A percentile compares a stretch with the other conserved stretches of the same genome.
These are phyloP conservation scores for Amanita exitialis DNA, from an alignment of 768 basidiomycete species.

Conservation along the genomic window DNA sequence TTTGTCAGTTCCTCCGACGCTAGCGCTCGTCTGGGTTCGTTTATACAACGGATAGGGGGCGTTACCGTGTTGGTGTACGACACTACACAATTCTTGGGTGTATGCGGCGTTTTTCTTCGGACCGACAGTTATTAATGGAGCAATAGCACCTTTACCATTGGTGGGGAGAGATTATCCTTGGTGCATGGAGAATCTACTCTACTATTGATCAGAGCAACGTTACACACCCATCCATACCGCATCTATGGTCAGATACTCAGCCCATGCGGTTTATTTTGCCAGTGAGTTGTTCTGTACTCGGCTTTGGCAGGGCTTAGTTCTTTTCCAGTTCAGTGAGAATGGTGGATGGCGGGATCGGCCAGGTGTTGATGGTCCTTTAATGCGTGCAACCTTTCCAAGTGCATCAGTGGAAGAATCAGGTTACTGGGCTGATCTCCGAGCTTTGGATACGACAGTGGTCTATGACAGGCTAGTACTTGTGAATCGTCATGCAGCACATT, in stretches of 20 bases:
- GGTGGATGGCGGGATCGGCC: slow-evolving; percentile 50
- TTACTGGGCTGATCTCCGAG: slow-evolving; percentile 55
- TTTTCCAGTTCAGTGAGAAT: slow-evolving; percentile 13
- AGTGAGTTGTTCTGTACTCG: slow-evolving; percentile 11
- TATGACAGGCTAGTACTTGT: slow-evolving; percentile 53
- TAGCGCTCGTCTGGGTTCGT: no score
- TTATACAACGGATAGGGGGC: no score
- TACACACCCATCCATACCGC: slow-evolving; percentile 2
- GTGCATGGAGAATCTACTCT: slow-evolving; percentile 29
- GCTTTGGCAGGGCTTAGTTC: no score
- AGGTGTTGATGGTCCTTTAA: slow-evolving; percentile 50
- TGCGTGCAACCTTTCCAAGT: slow-evolving; percentile 55
- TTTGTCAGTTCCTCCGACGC: no score
- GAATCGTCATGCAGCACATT: slow-evolving; percentile 55
- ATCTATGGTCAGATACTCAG: not conserved
- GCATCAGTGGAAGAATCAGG: slow-evolving; percentile 43
- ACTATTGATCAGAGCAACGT: slow-evolving; percentile 6
- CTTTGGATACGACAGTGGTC: slow-evolving; percentile 35
- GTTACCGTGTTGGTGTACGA: slow-evolving; percentile 15
- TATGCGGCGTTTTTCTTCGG: slow-evolving; percentile 5
- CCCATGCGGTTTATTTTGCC: slow-evolving; percentile 21
- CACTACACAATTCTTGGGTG: slow-evolving; percentile 15
- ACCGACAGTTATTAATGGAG: not conserved
- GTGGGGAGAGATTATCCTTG: slow-evolving; percentile 37
- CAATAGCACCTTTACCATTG: slow-evolving; percentile 34